Evolutionary conservation across 441 rosid species (phyloP), one percentile per base, ranked within the genome.

Genomic region (Pelargonium australe): DNA sequence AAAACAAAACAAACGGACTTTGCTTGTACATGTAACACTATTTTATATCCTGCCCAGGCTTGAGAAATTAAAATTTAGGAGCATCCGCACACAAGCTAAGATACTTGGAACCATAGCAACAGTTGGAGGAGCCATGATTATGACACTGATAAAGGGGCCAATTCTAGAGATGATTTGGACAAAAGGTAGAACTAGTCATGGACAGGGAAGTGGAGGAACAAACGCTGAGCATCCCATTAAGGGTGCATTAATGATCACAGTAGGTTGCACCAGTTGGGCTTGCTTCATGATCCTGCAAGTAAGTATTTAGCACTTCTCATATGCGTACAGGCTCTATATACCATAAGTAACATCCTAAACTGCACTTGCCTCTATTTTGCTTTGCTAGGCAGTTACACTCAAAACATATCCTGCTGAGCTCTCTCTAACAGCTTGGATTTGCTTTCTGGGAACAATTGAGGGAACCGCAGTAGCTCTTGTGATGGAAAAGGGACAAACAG

Each of bases 71-170:
- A 84, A 84, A 3, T 65, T 88, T 0, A 77, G 71, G 3, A 78
- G 82, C 34, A 68, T 83, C 0, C 87, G 83, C 63, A 86, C 96
- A 77, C 88, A 85, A 10, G 89, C 81, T 10, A 93, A 93, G 76
- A 55, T 90, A 7, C 11, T 77, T 1, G 98, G 98, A 7, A 93
- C 98, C 0, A 7, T 85, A 19, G 87, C 91, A 64, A 91, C 98
- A 19, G 95, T 93, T 6, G 88, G 76, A 19, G 98, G 96, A 76
- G 97, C 98, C n/a, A 93, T 93, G 98, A 78, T 81, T 57, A 89
- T 93, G 98, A 93, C 97, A 14, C 63, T 89, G 47, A 58, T 88
- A 11, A 89, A 85, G 80, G 98, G 98, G 0, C 95, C 91, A 0
- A 44, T 76, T 19, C 41, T 93, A 0, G 81, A 86, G 6, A 76